Base-by-base conservation (phyloP, 2,329 filamentous ascomycete species). In the Chalaropsis ovoidea region DNA sequence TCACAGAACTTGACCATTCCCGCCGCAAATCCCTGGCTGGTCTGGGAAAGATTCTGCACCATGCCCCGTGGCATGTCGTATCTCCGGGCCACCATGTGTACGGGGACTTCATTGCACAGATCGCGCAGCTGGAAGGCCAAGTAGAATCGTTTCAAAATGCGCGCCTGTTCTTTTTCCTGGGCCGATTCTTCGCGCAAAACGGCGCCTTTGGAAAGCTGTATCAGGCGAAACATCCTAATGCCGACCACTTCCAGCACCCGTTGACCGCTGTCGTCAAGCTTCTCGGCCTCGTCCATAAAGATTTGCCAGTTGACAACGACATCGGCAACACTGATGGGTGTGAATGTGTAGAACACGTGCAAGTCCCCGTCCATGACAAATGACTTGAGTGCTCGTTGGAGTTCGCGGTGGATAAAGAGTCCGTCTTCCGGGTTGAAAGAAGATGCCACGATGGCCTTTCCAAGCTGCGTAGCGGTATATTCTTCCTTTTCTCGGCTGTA, bases 291-390 rank as follows among this genome's bases (percentile, higher is more conserved):
- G 68, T 87, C 82, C 61, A 86, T 82, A 70, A 89, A 90, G 0
- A 85, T 81, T 63, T 82, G 81, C 88, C 88, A 91, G 70, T 90
- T 86, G 66, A 91, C 80, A 8, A 78, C 76, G 2, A 79, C 75
- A 43, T 65, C 58, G 2, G 63, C 45, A 61, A 82, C 78, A 61
- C 89, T 84, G 1, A 91, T 80, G 0, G 88, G 88, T 0, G 88
- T 90, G 69, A 91, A 90, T 45, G 84, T 85, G 72, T 91, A 92
- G 60, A 90, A 80, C 13, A 89, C 81, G 70, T 91, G 88, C 84
- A 92, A 86, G 68, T 92, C 88, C 3, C 87, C 86, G 71, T 91
- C 87, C 82, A 92, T 86, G 13, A 90, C 88, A 71, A 92, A 91
- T 0, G 86, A 86, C 68, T 81, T 78, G 2, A 91, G 77, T 0